Evolutionary conservation across 192 early-diverging fungal species (phyloP).

Genomic region (Entomortierella parvispora): DNA sequence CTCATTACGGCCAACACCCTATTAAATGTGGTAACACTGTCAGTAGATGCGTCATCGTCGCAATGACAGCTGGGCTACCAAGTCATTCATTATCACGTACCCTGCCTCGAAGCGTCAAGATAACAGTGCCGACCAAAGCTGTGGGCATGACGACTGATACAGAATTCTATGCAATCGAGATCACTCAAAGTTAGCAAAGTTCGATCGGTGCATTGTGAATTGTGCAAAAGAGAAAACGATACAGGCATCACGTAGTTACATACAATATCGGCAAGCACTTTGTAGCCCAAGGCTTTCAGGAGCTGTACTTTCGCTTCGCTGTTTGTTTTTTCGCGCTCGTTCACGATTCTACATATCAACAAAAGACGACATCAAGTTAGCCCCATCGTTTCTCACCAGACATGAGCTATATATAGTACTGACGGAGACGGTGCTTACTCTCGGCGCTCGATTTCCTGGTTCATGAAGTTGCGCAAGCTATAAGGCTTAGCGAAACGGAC

Average conservation of each 20-base stretch:
- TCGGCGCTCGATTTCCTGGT: conserved; percentile 66
- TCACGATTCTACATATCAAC: conserved; percentile 27
- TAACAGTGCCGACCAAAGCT: conserved; percentile 81
- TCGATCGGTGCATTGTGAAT: too few species aligned
- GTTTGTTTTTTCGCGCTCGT: conserved; percentile 40
- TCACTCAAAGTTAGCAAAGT: too few species aligned
- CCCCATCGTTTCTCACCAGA: neutral
- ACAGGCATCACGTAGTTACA: conserved; percentile 9
- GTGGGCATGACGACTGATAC: conserved; percentile 88
- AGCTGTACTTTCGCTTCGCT: conserved; percentile 62
- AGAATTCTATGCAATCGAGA: too few species aligned
- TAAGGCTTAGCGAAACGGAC: conserved; percentile 82
- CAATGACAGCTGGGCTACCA: too few species aligned
- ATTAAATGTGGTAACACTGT: neutral
- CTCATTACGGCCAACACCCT: conserved; percentile 71
- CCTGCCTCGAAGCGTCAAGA: conserved; percentile 84
- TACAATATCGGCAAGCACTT: conserved; percentile 69
- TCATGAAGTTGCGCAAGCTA: conserved; percentile 73
- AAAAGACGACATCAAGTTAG: neutral
- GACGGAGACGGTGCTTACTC: conserved; percentile 50
- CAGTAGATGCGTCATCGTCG: neutral
- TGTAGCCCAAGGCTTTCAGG: conserved; percentile 79
- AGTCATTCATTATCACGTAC: too few species aligned
- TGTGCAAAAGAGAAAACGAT: too few species aligned
- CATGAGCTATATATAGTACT: neutral